These are phyloP conservation scores for Lanmaoa pseudosensibilis DNA, from an alignment of 768 basidiomycete genomes.

Conservation along the genomic window DNA sequence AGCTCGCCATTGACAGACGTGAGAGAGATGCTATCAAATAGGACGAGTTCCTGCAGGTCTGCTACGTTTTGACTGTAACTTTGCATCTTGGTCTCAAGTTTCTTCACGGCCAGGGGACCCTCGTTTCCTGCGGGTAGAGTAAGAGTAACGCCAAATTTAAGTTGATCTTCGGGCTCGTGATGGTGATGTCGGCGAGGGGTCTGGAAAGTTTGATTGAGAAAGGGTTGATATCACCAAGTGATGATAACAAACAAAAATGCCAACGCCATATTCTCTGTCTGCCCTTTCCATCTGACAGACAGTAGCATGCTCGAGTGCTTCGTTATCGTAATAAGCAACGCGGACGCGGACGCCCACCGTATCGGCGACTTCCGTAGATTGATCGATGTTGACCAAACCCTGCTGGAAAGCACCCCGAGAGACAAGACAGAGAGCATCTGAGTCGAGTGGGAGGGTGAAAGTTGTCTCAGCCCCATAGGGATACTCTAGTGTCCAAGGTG, in stretches of 20 bases:
- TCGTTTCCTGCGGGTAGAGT: slow-evolving; percentile 36
- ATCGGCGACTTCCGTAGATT: slow-evolving; percentile 31
- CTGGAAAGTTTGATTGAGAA: slow-evolving; percentile 21
- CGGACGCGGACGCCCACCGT: slow-evolving; percentile 31
- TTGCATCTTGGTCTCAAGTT: slow-evolving; percentile 43
- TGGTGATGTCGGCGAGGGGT: slow-evolving; percentile 24
- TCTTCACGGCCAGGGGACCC: slow-evolving; percentile 36
- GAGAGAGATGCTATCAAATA: slow-evolving; percentile 40
- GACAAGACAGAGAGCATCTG: slow-evolving; percentile 32
- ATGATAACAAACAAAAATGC: slow-evolving; percentile 33
- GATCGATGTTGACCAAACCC: slow-evolving; percentile 30
- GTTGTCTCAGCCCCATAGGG: slow-evolving; percentile 27
- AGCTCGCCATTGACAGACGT: slow-evolving; percentile 37
- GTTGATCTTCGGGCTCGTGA: slow-evolving; percentile 8
- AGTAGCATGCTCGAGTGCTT: slow-evolving; percentile 21
- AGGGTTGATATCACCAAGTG: not conserved
- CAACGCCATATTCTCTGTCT: slow-evolving; percentile 29
- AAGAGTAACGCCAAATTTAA: slow-evolving; percentile 38
- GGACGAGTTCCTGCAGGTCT: slow-evolving; percentile 33
- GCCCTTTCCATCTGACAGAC: slow-evolving; percentile 33
- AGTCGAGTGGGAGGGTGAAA: slow-evolving; percentile 32
- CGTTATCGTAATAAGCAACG: slow-evolving; percentile 22
- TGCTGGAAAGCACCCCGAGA: slow-evolving; percentile 31
- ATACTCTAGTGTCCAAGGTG: slow-evolving; percentile 21
- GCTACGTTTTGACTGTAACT: slow-evolving; percentile 41